Base-by-base conservation (phyloP, 179 eudicot genomes). In the Corrigiola litoralis region DNA sequence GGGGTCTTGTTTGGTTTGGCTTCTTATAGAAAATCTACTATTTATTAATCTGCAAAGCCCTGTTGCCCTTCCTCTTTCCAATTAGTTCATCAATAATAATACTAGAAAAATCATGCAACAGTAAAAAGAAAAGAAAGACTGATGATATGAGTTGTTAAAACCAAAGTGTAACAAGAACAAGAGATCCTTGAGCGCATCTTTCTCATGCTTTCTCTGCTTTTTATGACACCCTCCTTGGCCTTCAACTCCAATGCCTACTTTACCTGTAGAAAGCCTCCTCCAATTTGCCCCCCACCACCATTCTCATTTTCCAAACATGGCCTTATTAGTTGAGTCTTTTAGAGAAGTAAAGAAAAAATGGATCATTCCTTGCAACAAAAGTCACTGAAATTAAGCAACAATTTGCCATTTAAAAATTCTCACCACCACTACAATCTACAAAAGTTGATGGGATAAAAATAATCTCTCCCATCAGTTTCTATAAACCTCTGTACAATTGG, bases 181-280 rank as follows among this genome's bases (percentile, higher is more conserved):
- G 47, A 58, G 65, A 69, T 33, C 57, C 58, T 55, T 58, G 75
- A 75, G 52, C 32, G 65, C 80, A 73, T 67, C 77, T 70, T 80
- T 69, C 51, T 72, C 60, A 49, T 57, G 73, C 88, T 86, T 84
- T 86, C 85, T 75, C 92, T 81, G 21, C 92, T 86, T 84, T 86
- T 81, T 4, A 86, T 75, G 84, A 69, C 45, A 33, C 34, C 8
- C 24, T 36, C 4, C 18, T 21, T 21, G 12, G 18, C 25, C 42
- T 52, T 42, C 42, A 44, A 5, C 24, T 28, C 9, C 53, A 53
- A 73, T 64, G 25, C 53, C 50, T 31, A 13, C 69, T 74, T 58
- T 63, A 38, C 49, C 69, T 59, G 76, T 48, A 49, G 67, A 70
- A 79, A 67, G 69, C 31, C 46, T 29, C 74, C 58, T 37, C 63